Evolutionary conservation across 2,329 filamentous ascomycete genomes (phyloP).

Genomic region (Graphilbum ipis-grandicollis): DNA sequence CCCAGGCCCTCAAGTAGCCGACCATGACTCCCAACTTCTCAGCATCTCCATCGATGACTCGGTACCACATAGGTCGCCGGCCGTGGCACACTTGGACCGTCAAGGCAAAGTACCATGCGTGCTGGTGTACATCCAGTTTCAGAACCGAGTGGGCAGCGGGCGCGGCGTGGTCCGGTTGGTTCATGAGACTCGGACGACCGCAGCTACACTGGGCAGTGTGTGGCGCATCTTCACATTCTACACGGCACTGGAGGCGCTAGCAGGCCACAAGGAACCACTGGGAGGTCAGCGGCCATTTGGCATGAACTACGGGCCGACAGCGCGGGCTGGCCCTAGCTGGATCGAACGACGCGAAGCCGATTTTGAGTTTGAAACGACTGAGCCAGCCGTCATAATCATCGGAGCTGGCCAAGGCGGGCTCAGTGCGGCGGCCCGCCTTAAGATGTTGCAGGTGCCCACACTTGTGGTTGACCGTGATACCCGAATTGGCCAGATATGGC

Average conservation of each 20-base stretch:
- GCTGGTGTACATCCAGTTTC: constrained; percentile 35
- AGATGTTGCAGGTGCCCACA: constrained; percentile 36
- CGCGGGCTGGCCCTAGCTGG: constrained; percentile 38
- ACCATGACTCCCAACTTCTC: constrained; percentile 15
- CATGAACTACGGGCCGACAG: constrained; percentile 33
- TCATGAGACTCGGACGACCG: constrained; percentile 10
- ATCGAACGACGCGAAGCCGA: constrained; percentile 31
- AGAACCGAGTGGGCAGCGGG: constrained; percentile 35
- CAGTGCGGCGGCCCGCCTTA: constrained; percentile 37
- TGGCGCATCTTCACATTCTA: constrained; percentile 52
- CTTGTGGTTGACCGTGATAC: constrained; percentile 42
- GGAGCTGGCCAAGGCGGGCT: constrained; percentile 47
- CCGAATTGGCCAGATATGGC: constrained; percentile 47
- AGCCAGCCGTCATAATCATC: constrained; percentile 44
- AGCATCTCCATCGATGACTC: constrained; percentile 27
- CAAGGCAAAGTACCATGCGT: constrained; percentile 32
- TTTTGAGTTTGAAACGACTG: constrained; percentile 25
- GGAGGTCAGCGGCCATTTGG: constrained; percentile 33
- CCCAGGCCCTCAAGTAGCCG: no score
- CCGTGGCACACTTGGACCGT: constrained; percentile 27
- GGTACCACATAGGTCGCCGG: constrained; percentile 24
- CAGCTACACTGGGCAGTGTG: constrained; percentile 8
- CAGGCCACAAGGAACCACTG: constrained; percentile 31
- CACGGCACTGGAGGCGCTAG: constrained; percentile 37
- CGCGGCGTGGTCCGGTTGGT: constrained; percentile 37